Evolutionary conservation across 257 asterid species (phyloP), one percentile per base, ranked within the genome.

Genomic region (Solanum ahanhuiri): DNA sequence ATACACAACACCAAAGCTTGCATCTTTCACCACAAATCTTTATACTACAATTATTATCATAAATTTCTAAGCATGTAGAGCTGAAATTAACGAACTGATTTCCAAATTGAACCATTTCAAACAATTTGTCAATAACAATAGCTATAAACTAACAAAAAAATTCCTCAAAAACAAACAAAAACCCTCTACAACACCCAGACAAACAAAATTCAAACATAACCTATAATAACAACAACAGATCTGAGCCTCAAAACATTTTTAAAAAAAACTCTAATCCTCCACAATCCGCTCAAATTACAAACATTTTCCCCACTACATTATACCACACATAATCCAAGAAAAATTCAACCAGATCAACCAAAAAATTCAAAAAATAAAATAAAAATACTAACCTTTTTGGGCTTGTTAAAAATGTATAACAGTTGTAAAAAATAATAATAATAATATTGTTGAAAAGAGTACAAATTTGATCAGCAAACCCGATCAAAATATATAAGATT

Each of bases 391-490:
- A 48, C 2, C 86, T 14, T 28, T 5, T 9, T 7, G 9, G 4
- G 14, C 63, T 54, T 17, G 63, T 54, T 54, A 22, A 69, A 25
- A 31, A 54, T 75, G 82, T 39, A 75, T 12, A 37, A 25, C n/a
- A 39, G 34, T 11, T 6, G n/a, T 4, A 9, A 63, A 22, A 7
- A 25, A 0, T 20, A 25, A 1, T 72, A 12, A 72, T 43, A 43
- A 11, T 43, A 43, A 43, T 20, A 8, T 17, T 15, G 25, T 58
- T 64, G 9, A 4, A 2, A 28, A 72, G 85, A 72, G 66, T 9
- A 25, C 31, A 43, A 88, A 85, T 86, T 85, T 76, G 93, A 91
- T 91, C 89, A 85, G 88, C 93, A 91, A 92, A 90, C 89, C 93
- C 92, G 87, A 54, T 41, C 18, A 84, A 86, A 77, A 77, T 71